These are phyloP conservation scores for Colletotrichum graminicola DNA, from an alignment of 2,329 filamentous ascomycete genomes.

Conservation along the genomic window DNA sequence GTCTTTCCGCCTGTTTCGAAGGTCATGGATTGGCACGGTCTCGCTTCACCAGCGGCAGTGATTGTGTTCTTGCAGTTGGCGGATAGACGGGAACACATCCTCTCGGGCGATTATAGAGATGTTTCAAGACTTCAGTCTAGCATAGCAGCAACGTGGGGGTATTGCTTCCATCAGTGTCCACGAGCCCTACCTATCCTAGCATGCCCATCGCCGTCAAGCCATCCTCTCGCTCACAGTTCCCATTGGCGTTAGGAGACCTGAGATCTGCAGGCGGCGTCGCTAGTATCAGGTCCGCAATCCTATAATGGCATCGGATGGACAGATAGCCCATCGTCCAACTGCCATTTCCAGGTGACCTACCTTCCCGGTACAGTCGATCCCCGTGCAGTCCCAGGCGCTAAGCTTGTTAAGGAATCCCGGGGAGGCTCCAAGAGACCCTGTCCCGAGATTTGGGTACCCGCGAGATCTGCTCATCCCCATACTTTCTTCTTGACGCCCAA, in stretches of 20 bases:
- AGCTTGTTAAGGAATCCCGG: conserved; percentile 34
- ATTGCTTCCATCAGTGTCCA: conserved; percentile 18
- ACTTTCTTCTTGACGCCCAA: conserved; percentile 8
- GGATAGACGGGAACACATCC: conserved; percentile 41
- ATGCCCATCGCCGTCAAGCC: conserved; percentile 24
- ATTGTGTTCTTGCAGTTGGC: conserved; percentile 6
- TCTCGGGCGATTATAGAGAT: conserved; percentile 6
- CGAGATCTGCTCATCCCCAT: conserved; percentile 32
- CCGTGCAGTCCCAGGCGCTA: conserved; percentile 25
- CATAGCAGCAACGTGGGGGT: conserved; percentile 36
- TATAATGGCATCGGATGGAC: not conserved
- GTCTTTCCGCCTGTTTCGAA: not conserved
- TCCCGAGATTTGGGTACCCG: conserved; percentile 33
- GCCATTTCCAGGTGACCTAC: conserved; percentile 27
- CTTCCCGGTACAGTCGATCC: conserved; percentile 30
- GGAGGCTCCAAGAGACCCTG: conserved; percentile 29
- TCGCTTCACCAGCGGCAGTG: not conserved
- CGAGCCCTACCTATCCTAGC: conserved; percentile 2
- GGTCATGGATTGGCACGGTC: not conserved
- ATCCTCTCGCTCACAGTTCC: not conserved
- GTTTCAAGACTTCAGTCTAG: conserved; percentile 7
- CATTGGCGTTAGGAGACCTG: conserved; percentile 14
- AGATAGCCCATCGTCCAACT: conserved; percentile 19
- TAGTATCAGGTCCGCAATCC: conserved; percentile 19
- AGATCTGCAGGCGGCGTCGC: conserved; percentile 19